Conservation (phyloP, 1,139 yeast genomes). For the Debaryomyces sp. region DNA sequence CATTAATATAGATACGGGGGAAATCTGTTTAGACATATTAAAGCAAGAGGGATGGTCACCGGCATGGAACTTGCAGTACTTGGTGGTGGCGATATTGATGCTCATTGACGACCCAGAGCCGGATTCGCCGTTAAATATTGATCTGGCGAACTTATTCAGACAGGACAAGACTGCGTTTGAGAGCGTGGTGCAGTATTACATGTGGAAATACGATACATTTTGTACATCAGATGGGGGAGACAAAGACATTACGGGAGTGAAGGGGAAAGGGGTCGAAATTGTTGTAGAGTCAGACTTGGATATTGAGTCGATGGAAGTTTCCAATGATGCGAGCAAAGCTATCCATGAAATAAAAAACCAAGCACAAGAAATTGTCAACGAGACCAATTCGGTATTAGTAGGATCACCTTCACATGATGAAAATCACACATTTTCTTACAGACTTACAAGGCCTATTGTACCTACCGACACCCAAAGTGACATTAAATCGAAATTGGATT, state of each 20-base stretch:
- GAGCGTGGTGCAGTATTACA: constrained; percentile 64
- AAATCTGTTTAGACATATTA: constrained; percentile 81
- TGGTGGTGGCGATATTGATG: constrained; percentile 71
- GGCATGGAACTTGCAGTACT: constrained; percentile 77
- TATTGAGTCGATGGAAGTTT: not conserved
- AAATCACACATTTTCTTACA: not conserved
- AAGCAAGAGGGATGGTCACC: constrained; percentile 77
- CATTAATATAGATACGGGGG: constrained; percentile 69
- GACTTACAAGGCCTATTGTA: not conserved
- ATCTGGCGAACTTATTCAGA: constrained; percentile 76
- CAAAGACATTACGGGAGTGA: constrained; percentile 8
- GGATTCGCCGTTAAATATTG: constrained; percentile 82
- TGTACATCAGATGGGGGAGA: constrained; percentile 7
- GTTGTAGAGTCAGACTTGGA: not conserved
- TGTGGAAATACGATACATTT: constrained; percentile 43
- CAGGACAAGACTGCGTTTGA: constrained; percentile 57
- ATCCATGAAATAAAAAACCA: constrained; percentile 6
- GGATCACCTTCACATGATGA: not conserved
- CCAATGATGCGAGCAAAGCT: constrained; percentile 1
- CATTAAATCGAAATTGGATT: constrained; percentile 2
- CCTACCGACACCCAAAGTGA: not conserved
- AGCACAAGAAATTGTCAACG: constrained; percentile 5
- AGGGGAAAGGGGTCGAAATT: not conserved
- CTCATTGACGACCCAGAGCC: constrained; percentile 81
- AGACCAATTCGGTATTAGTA: constrained; percentile 1